These are phyloP conservation scores for Globisporangium barbulae DNA, from an alignment of 352 stramenopile genomes.

Conservation along the genomic window DNA sequence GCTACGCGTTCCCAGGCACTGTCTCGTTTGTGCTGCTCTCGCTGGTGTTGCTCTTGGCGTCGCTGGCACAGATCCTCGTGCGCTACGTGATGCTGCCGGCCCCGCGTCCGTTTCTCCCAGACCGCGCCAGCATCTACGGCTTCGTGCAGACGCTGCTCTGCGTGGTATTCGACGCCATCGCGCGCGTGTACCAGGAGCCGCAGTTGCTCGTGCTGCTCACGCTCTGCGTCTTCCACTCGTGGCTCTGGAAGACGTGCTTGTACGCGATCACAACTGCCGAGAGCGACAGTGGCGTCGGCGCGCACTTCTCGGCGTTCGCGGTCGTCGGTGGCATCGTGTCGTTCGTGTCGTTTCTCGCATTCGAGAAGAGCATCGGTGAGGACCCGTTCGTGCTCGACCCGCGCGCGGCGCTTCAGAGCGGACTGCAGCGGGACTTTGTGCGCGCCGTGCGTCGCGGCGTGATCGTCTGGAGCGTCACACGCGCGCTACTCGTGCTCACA, in stretches of 20 bases:
- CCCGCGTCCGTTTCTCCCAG: constrained; percentile 22
- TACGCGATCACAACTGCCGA: constrained; percentile 10
- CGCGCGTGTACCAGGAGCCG: constrained; percentile 35
- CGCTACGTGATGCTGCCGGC: constrained; percentile 45
- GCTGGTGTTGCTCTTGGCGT: constrained; percentile 18
- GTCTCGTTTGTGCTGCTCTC: constrained; percentile 23
- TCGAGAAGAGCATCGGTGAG: constrained; percentile 38
- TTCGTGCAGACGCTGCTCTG: constrained; percentile 37
- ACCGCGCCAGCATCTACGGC: constrained; percentile 23
- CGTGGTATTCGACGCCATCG: constrained; percentile 25
- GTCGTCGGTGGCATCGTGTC: constrained; percentile 33
- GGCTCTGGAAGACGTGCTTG: constrained; percentile 36
- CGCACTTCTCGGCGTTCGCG: constrained; percentile 35
- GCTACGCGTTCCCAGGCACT: constrained; percentile 29
- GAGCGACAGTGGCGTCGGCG: not conserved
- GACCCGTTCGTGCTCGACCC: constrained; percentile 57
- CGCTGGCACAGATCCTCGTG: constrained; percentile 34
- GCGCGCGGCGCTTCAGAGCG: constrained; percentile 28
- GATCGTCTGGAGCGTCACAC: constrained; percentile 31
- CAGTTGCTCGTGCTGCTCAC: constrained; percentile 41
- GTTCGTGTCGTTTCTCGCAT: constrained; percentile 38
- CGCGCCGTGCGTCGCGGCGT: constrained; percentile 40
- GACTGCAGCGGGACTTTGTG: constrained; percentile 41
- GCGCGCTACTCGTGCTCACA: constrained; percentile 28
- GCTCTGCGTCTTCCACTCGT: constrained; percentile 44